These are phyloP conservation scores for Pseudocercospora cruenta DNA, from an alignment of 2,329 filamentous ascomycete species.

Conservation along the genomic window DNA sequence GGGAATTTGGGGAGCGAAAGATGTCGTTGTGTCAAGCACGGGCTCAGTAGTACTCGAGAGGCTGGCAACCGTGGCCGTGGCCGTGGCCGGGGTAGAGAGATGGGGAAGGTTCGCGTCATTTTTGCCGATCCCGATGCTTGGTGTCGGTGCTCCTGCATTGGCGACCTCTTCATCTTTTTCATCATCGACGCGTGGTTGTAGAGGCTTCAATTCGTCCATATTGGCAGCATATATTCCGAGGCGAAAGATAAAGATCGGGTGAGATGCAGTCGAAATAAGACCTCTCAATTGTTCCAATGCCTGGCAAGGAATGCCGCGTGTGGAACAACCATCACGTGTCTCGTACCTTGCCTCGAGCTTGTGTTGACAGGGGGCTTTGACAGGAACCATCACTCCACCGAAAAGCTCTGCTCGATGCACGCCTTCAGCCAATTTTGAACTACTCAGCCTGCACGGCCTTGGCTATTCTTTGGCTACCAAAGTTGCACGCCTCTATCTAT, in stretches of 20 bases:
- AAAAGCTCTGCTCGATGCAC: too few species aligned
- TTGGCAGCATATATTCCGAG: neutral
- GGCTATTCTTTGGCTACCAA: too few species aligned
- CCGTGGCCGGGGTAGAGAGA: conserved; percentile 7
- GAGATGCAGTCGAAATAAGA: neutral
- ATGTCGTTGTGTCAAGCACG: neutral
- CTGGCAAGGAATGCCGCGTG: neutral
- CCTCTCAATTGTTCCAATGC: neutral
- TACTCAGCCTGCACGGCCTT: too few species aligned
- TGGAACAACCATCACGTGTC: neutral
- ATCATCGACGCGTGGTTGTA: neutral
- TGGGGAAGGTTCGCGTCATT: conserved; percentile 14
- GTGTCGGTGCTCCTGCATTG: conserved; percentile 5
- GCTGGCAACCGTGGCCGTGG: conserved; percentile 9
- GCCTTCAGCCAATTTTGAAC: too few species aligned
- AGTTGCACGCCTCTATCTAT: too few species aligned
- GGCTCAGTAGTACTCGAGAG: conserved; percentile 3
- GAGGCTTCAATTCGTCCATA: neutral
- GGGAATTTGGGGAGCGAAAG: conserved; percentile 6
- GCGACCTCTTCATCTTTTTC: neutral
- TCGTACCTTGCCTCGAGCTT: neutral
- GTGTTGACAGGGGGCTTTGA: neutral
- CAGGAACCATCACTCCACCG: neutral
- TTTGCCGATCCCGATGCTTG: conserved; percentile 9
- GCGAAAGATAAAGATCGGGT: neutral